Base-by-base conservation (phyloP, 2,329 filamentous ascomycete species). In the Phialophora verrucosa region DNA sequence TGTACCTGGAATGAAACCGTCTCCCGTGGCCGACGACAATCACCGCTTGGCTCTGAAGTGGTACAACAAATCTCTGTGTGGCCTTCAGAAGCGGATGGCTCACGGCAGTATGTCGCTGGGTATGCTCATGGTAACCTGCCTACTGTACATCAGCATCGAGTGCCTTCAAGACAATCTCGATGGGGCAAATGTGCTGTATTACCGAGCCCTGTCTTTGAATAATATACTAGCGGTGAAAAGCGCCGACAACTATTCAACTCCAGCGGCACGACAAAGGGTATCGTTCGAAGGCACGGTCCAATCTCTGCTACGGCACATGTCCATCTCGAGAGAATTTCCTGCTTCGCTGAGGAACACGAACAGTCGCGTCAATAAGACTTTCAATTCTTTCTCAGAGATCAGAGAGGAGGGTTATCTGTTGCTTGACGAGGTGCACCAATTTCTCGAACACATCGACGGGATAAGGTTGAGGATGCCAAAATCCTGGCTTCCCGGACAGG, bases 131-230 rank as follows among this genome's bases (percentile, higher is more conserved):
- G 65, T 68, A 12, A 62, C 66, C n/a, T 61, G 51, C 42, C 63
- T 68, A n/a, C 38, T 68, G 7, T 68, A 68, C 59, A 68, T 61
- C 23, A 57, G 66, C 23, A 63, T 68, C 38, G 66, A 68, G 32
- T 68, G 63, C 35, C 50, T 68, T 31, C 59, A 59, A 54, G 56
- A 63, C 50, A 63, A 68, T 38, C 27, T 60, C 1, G 55, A 23
- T 6, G 63, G 38, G 29, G 63, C 63, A 23, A 31, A 57, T 12
- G 31, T 63, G 17, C 53, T 68, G 20, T 68, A 66, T 29, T 59
- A 66, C 7, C 44, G 44, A 51, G 63, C 66, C 38, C n/a, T 68
- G 31, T 47, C 42, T 27, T 54, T 49, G 32, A 65, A 57, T 32
- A 20, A 47, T 20, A n/a, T 32, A 12, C 23, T 57, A 10, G 42